A percentile compares a stretch with the other conserved stretches of the same genome.
Evolutionary conservation across 2,329 filamentous ascomycete genomes (phyloP).

Genomic region (Trichoderma aggressivum): DNA sequence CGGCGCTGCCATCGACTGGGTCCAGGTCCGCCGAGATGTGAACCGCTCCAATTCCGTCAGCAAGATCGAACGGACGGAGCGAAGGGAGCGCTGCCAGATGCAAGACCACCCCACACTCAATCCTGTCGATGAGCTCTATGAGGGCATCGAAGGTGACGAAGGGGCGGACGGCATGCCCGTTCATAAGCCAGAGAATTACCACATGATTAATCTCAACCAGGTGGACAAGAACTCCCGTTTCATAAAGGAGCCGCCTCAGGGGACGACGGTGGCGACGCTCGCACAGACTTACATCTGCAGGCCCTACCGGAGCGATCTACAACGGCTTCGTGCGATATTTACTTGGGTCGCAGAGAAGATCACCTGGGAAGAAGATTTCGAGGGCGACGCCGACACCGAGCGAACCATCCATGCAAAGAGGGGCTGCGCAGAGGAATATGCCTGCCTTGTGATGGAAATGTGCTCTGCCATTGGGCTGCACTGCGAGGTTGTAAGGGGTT

Average conservation of each 20-base stretch:
- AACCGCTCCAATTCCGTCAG: constrained; percentile 94
- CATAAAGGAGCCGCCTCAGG: constrained; percentile 75
- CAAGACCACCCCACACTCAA: constrained; percentile 85
- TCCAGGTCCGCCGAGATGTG: constrained; percentile 93
- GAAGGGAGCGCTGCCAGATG: constrained; percentile 89
- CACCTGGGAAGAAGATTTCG: constrained; percentile 91
- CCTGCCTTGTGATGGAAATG: constrained; percentile 87
- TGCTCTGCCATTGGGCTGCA: constrained; percentile 84
- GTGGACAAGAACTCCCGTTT: constrained; percentile 97
- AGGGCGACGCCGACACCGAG: constrained; percentile 77
- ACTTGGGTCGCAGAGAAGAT: constrained; percentile 97
- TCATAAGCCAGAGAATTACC: constrained; percentile 77
- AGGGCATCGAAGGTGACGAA: constrained; percentile 85
- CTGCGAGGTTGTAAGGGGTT: constrained; percentile 83
- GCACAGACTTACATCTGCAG: constrained; percentile 91
- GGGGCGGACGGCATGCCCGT: constrained; percentile 80
- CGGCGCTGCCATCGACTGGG: constrained; percentile 71
- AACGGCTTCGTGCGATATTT: constrained; percentile 89
- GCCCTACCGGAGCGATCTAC: constrained; percentile 90
- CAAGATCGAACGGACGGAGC: constrained; percentile 78
- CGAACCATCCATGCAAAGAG: constrained; percentile 80
- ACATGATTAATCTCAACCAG: constrained; percentile 71
- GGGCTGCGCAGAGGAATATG: constrained; percentile 85
- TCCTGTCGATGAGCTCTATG: constrained; percentile 83
- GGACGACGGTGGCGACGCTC: constrained; percentile 75